These are phyloP conservation scores for Purpureocillium takamizusanense DNA, from an alignment of 2,329 filamentous ascomycete species.

Conservation along the genomic window DNA sequence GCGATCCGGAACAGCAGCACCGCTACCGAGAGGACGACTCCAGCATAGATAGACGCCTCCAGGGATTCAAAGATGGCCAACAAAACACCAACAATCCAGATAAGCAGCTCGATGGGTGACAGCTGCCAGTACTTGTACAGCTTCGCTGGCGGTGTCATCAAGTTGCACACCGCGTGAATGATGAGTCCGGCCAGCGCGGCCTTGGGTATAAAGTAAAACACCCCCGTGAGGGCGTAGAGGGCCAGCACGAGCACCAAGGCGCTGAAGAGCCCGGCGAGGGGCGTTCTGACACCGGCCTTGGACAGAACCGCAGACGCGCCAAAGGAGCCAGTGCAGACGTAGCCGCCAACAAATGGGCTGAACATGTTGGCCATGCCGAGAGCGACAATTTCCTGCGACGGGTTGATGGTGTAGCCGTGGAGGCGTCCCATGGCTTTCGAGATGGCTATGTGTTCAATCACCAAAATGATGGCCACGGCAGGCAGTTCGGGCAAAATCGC, in stretches of 20 bases:
- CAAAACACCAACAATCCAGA: constrained; percentile 67
- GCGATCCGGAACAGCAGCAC: constrained; percentile 36
- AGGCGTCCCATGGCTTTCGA: constrained; percentile 74
- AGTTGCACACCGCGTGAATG: constrained; percentile 72
- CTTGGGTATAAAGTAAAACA: constrained; percentile 76
- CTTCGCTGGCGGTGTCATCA: constrained; percentile 64
- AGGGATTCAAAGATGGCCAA: constrained; percentile 40
- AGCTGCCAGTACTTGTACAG: constrained; percentile 73
- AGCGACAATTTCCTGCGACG: constrained; percentile 71
- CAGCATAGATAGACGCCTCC: constrained; percentile 41
- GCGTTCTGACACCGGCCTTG: constrained; percentile 73
- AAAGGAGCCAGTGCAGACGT: constrained; percentile 37
- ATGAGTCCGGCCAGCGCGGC: constrained; percentile 66
- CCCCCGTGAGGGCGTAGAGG: constrained; percentile 65
- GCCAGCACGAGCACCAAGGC: constrained; percentile 67
- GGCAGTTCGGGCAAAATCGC: constrained; percentile 55
- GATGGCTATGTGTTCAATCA: constrained; percentile 79
- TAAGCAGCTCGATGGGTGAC: constrained; percentile 62
- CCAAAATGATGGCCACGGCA: constrained; percentile 63
- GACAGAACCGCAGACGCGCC: constrained; percentile 73
- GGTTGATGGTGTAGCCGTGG: constrained; percentile 71
- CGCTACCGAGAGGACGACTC: constrained; percentile 30
- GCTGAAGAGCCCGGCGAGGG: constrained; percentile 70
- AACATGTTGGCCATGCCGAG: constrained; percentile 69
- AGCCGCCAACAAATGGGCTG: constrained; percentile 61